Conservation (phyloP, 768 basidiomycete species). For the Lanmaoa rubissima region DNA sequence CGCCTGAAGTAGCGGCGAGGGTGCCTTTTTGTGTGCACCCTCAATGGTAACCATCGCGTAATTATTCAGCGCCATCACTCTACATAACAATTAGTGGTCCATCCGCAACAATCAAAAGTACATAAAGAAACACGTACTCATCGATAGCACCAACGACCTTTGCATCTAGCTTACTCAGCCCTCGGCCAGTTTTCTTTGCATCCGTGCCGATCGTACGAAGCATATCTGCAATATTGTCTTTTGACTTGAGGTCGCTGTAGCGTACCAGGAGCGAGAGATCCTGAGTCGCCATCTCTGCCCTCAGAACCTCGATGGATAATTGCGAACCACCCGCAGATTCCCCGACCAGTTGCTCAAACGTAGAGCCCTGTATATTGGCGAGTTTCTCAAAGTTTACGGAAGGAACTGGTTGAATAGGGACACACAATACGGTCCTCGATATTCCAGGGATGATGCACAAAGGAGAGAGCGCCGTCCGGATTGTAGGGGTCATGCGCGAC, state of each 20-base stretch:
- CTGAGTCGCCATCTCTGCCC: constrained; percentile 72
- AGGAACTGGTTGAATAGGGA: constrained; percentile 21
- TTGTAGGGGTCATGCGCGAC: constrained; percentile 37
- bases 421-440: constrained; percentile 47
- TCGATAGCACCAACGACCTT: constrained; percentile 76
- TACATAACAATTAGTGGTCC: constrained; percentile 26
- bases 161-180: constrained; percentile 60
- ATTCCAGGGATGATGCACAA: constrained; percentile 63
- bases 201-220: constrained; percentile 56
- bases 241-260: constrained; percentile 59
- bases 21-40: constrained; percentile 28
- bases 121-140: constrained; percentile 43
- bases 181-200: constrained; percentile 58
- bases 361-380: constrained; percentile 55
- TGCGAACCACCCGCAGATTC: constrained; percentile 57
- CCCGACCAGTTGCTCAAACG: constrained; percentile 61
- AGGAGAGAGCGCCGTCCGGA: constrained; percentile 53
- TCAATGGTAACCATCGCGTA: constrained; percentile 63
- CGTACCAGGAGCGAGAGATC: constrained; percentile 65
- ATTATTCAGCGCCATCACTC: constrained; percentile 73
- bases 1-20: constrained; percentile 31
- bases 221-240: constrained; percentile 51
- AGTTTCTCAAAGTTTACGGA: constrained; percentile 60
- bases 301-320: constrained; percentile 67
- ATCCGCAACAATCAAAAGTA: not conserved